These are phyloP conservation scores for Esteya vermicola DNA, from an alignment of 2,329 filamentous ascomycete species.

Conservation along the genomic window DNA sequence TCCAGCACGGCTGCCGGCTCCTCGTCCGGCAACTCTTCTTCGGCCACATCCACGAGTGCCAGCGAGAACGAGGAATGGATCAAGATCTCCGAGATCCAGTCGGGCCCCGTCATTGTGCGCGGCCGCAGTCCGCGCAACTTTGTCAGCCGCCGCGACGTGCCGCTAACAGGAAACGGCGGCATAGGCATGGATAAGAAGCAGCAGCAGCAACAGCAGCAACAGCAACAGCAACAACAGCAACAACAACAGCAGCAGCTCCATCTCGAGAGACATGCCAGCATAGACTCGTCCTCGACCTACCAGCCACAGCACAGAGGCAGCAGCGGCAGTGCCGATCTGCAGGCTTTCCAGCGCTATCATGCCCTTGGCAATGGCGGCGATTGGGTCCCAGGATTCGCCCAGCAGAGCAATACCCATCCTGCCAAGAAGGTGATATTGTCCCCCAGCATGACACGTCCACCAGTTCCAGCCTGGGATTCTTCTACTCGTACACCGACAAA, in stretches of 20 bases:
- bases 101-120: constrained; percentile 87
- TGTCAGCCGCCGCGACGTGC: constrained; percentile 76
- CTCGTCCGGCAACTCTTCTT: not conserved
- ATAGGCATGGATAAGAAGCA: constrained; percentile 25
- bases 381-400: constrained; percentile 27
- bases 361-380: constrained; percentile 22
- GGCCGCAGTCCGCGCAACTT: constrained; percentile 90
- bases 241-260: not conserved
- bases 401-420: constrained; percentile 30
- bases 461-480: constrained; percentile 36
- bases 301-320: not conserved
- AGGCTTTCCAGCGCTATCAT: constrained; percentile 18
- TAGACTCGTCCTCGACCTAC: not conserved
- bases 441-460: constrained; percentile 34
- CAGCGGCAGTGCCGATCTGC: not conserved
- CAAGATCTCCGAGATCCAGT: constrained; percentile 71
- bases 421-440: constrained; percentile 39
- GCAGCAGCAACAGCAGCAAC: constrained; percentile 26
- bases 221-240: constrained; percentile 1
- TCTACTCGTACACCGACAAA: constrained; percentile 16
- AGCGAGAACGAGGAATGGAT: constrained; percentile 53
- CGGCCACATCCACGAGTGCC: not conserved
- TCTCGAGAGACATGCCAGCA: not conserved
- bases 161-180: constrained; percentile 35
- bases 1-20: not conserved